Conservation (phyloP, 2,329 filamentous ascomycete genomes). For the Clathrospora elynae region DNA sequence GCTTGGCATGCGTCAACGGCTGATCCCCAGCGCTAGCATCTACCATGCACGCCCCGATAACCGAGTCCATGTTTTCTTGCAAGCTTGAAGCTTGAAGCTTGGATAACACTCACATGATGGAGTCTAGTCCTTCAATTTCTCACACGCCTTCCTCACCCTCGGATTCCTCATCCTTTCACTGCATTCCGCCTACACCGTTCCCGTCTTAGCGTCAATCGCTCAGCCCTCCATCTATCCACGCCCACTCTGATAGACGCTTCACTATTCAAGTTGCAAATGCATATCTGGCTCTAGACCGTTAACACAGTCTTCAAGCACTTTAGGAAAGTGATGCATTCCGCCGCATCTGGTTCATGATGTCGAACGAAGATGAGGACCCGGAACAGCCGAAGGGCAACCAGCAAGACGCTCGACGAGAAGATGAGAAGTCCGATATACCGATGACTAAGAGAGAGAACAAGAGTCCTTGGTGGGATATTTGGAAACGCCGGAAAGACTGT, state of each 20-base stretch:
- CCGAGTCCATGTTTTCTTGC: slow-evolving; percentile 3
- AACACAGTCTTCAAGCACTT: no score
- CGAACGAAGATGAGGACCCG: slow-evolving; percentile 3
- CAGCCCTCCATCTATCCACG: not conserved
- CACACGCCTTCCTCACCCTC: not conserved
- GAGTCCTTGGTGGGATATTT: slow-evolving; percentile 20
- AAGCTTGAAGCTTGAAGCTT: not conserved
- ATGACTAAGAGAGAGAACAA: not conserved
- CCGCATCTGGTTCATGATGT: slow-evolving; percentile 7
- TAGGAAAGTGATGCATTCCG: slow-evolving; percentile 1
- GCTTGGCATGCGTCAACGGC: slow-evolving; percentile 21
- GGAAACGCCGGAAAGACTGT: slow-evolving; percentile 18
- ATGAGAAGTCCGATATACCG: not conserved
- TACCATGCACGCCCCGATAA: slow-evolving; percentile 8
- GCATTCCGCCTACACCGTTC: not conserved
- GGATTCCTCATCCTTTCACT: not conserved
- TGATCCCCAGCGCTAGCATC: slow-evolving; percentile 20
- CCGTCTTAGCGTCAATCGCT: not conserved
- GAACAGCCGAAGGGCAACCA: not conserved
- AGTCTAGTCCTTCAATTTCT: not conserved
- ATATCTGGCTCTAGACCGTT: no score
- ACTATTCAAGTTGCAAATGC: no score
- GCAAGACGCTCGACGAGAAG: not conserved
- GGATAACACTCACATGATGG: not conserved
- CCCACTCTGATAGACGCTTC: no score